A percentile compares a stretch with the other conserved stretches of the same genome.
These are phyloP conservation scores for Bauhinia variegata DNA, from an alignment of 306 rosid genomes.

Conservation along the genomic window DNA sequence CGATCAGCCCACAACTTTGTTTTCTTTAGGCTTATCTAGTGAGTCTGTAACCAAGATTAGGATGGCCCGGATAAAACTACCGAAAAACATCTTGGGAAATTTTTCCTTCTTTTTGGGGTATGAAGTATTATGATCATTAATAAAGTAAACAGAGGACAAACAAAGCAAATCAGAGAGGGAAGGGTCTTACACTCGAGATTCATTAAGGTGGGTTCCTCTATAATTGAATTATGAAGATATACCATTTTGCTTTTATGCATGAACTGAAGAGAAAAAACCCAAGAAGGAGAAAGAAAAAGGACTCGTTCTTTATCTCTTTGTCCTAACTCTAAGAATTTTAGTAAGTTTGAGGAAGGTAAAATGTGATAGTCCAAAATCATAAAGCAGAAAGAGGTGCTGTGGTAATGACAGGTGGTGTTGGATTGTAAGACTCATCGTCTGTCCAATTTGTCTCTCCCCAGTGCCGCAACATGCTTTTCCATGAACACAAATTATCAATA, in stretches of 20 bases:
- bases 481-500: slow-evolving; percentile 68
- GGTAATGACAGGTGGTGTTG: slow-evolving; percentile 60
- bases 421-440: slow-evolving; percentile 53
- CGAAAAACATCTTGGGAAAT: too few relatives aligned
- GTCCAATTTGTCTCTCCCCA: slow-evolving; percentile 99
- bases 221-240: slow-evolving; percentile 27
- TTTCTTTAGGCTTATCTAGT: too few relatives aligned
- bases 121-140: not conserved
- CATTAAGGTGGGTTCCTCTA: slow-evolving; percentile 16
- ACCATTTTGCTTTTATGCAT: slow-evolving; percentile 37
- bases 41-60: too few relatives aligned
- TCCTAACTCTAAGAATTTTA: slow-evolving; percentile 23
- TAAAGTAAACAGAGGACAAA: not conserved
- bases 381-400: slow-evolving; percentile 40
- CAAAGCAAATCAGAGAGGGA: not conserved
- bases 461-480: slow-evolving; percentile 89
- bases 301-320: slow-evolving; percentile 3
- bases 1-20: too few relatives aligned
- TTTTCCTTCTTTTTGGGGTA: too few relatives aligned
- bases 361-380: slow-evolving; percentile 27
- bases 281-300: not conserved
- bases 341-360: slow-evolving; percentile 2
- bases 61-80: too few relatives aligned
- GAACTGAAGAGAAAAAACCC: not conserved
- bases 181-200: not conserved